A percentile compares a stretch with the other conserved stretches of the same genome.
Conservation (phyloP, 2,329 filamentous ascomycete species). For the Colletotrichum sp. region DNA sequence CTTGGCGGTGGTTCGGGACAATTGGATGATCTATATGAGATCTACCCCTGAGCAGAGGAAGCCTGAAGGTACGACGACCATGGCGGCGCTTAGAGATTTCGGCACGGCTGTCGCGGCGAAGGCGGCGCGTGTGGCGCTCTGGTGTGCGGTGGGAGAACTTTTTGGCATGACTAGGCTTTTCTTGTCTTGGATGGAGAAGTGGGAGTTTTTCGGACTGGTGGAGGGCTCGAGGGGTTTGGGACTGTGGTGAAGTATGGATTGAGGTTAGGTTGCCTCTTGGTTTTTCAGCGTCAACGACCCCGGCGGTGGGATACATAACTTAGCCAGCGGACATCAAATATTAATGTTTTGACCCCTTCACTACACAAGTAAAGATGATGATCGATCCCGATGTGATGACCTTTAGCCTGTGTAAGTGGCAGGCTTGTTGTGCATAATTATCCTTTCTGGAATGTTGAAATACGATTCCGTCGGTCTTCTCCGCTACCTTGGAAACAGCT, state of each 20-base stretch:
- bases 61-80: no score
- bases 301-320: rapidly evolving
- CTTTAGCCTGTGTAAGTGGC: rapidly evolving
- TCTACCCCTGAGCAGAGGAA: no score
- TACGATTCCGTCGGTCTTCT: no score
- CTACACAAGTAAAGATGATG: rapidly evolving
- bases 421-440: rapidly evolving
- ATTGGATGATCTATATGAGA: not conserved
- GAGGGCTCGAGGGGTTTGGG: no score
- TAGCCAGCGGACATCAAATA: not conserved
- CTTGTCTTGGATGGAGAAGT: not conserved
- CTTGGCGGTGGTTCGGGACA: not conserved
- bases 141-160: not conserved
- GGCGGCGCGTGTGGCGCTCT: not conserved
- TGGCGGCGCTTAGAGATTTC: not conserved
- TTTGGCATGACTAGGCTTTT: not conserved
- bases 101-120: not conserved
- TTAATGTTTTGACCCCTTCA: not conserved
- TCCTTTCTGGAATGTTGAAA: no score
- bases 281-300: not conserved
- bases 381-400: not conserved
- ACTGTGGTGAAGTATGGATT: no score
- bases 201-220: not conserved
- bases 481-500: no score
- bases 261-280: no score